Evolutionary conservation across 2,329 filamentous ascomycete genomes (phyloP), one percentile per base, ranked within the genome.

Genomic region (Pezizomycotina sp.): DNA sequence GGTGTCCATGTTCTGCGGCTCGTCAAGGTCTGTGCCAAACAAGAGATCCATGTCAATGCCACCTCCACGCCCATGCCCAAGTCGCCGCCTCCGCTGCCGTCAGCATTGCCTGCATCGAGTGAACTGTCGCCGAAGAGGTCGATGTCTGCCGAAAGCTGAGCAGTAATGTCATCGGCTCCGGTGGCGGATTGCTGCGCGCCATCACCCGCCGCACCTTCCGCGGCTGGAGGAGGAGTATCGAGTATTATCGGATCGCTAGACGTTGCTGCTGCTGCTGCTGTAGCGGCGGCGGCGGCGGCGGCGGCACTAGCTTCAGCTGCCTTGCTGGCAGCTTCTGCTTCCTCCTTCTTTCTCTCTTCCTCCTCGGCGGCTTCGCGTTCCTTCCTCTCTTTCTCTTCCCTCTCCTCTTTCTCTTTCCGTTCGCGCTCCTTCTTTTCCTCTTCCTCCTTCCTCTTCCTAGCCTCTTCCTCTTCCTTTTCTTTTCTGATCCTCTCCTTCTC

Each of bases 401-500:
- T n/a, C 14, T 38, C 36, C 27, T 43, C 37, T 20, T 30, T 36
- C 23, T 43, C 39, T 27, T 43, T 43, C 27, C 37, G 38, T 5
- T 38, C 13, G 5, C 44, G 29, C 13, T 43, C 23, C 23, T 21
- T 19, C 20, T 43, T 45, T 12, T 43, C 41, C n/a, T 42, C 20
- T 18, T 36, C 26, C 24, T 41, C 37, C 26, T 31, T 43, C 38
- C 30, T 43, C 34, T 46, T 50, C 7, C 36, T 33, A 9, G 5
- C 3, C 32, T 47, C 27, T 34, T 38, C 27, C 41, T 38, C 36
- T 37, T 34, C 39, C 38, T 38, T 32, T 27, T 25, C 19, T 42
- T 31, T 43, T 47, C 31, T 40, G 45, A 39, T 36, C 35, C 45
- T 44, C 37, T 26, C 36, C 46, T 37, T 45, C 47, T 46, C 50